These are phyloP conservation scores for Colletotrichum salicis DNA, from an alignment of 2,329 filamentous ascomycete species.

Conservation along the genomic window DNA sequence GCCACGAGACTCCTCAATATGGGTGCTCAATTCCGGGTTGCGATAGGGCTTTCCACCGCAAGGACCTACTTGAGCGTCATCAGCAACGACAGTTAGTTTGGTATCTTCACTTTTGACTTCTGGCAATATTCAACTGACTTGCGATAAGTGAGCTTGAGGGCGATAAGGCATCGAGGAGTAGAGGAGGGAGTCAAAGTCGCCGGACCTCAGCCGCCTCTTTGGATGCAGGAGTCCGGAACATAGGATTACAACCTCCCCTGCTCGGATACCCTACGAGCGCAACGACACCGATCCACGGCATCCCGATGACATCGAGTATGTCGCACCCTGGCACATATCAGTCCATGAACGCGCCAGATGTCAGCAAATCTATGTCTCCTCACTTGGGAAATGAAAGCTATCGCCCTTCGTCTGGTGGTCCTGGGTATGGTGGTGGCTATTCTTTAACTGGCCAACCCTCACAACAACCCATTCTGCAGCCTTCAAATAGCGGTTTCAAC, in stretches of 20 bases:
- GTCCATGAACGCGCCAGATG: conserved; percentile 21
- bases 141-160: conserved; percentile 33
- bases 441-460: conserved; percentile 21
- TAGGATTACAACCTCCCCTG: conserved; percentile 22
- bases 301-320: conserved; percentile 34
- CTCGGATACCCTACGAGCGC: conserved; percentile 31
- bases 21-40: conserved; percentile 64
- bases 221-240: conserved; percentile 22
- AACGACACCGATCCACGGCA: conserved; percentile 16
- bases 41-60: conserved; percentile 66
- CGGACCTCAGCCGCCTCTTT: conserved; percentile 33
- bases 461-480: conserved; percentile 27
- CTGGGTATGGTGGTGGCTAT: conserved; percentile 31
- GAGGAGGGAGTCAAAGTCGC: conserved; percentile 27
- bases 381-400: conserved; percentile 32
- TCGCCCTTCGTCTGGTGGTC: conserved; percentile 27
- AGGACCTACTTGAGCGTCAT: conserved; percentile 70
- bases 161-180: conserved; percentile 28
- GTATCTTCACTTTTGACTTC: not conserved
- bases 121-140: not conserved
- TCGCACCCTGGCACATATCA: conserved; percentile 21
- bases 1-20: conserved; percentile 65
- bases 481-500: conserved; percentile 19
- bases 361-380: conserved; percentile 33
- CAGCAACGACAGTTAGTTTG: conserved; percentile 58